phyloP scores from a whole-genome alignment of 495 filamentous ascomycete genomes.

The Tuber borchii region DNA sequence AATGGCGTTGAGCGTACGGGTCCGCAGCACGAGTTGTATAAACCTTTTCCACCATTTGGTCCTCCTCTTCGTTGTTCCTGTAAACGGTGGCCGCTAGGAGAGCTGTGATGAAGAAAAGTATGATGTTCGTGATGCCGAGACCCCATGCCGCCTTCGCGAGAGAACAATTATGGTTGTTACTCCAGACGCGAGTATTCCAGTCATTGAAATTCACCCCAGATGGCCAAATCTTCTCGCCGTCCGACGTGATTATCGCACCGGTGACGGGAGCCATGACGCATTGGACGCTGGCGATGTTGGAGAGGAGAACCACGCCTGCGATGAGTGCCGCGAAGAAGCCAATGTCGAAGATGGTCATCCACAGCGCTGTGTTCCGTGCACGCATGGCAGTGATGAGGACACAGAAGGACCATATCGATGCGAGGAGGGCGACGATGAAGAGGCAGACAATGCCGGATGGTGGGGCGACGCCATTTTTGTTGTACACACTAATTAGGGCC shows the following conservation, averaged over 20 bases:
- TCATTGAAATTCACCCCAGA: not conserved
- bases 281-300: constrained; percentile 26
- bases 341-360: constrained; percentile 36
- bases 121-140: constrained; percentile 36
- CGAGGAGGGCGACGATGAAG: constrained; percentile 38
- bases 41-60: constrained; percentile 15
- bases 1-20: not conserved
- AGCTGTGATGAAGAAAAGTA: constrained; percentile 39
- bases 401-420: constrained; percentile 39
- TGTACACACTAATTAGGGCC: constrained; percentile 26
- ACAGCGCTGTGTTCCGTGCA: constrained; percentile 39
- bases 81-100: constrained; percentile 26
- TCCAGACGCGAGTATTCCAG: constrained; percentile 11
- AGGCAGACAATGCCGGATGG: constrained; percentile 29
- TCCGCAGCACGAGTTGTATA: constrained; percentile 12
- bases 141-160: constrained; percentile 38
- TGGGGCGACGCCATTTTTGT: constrained; percentile 4
- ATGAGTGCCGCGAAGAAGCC: constrained; percentile 27
- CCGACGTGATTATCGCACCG: constrained; percentile 9
- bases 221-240: constrained; percentile 2
- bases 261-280: constrained; percentile 8
- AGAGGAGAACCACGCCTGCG: constrained; percentile 29
- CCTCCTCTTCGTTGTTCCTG: constrained; percentile 29
- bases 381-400: constrained; percentile 33
- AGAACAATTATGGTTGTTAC: constrained; percentile 24